Base-by-base conservation (phyloP, 1,284 basidiomycete species). In the Cryptococcus sp. region DNA sequence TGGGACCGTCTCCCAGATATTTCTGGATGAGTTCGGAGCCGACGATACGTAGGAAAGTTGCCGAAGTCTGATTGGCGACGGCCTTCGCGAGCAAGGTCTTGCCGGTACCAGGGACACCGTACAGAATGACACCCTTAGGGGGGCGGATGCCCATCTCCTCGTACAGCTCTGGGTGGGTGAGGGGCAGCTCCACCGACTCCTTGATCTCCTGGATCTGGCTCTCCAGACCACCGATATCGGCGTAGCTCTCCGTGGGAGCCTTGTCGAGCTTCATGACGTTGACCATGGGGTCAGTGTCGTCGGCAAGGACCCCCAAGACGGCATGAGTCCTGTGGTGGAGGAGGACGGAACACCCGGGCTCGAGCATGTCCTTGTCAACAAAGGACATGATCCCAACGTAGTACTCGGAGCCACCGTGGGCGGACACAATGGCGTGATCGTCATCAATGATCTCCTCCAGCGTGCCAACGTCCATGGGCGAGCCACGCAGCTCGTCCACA, bases 121-220 rank as follows among this genome's bases (percentile, higher is more conserved):
- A 99, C 0, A 99, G 83, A 66, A 99, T 98, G 70, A 98, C 96
- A 81, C 96, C 96, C 77, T 98, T 98, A 37, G 96, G 96, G 39
- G 95, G 95, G 67, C 89, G 88, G 78, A 98, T 98, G 59, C 96
- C 96, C 96, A 99, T 98, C 81, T 98, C 95, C 77, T 98, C 95
- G 79, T 98, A 99, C 42, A 98, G 80, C 73, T 99, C 96, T 9
- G 96, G 96, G 75, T 98, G 96, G 16, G 95, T 98, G 47, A 99
- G 82, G 0, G 96, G 96, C 48, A 99, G 82, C 77, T 98, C 96
- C 59, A 99, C 95, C 23, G 95, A 91, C 87, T 99, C 95, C 87
- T 98, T 98, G 75, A 98, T 98, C 79, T 98, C 95, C 78, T 98
- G 93, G 68, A 98, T 98, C 78, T 98, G 96, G 50, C 83, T 82